Base-by-base conservation (phyloP, 371 early-diverging fungal genomes). In the Rhizomucor pusillus region DNA sequence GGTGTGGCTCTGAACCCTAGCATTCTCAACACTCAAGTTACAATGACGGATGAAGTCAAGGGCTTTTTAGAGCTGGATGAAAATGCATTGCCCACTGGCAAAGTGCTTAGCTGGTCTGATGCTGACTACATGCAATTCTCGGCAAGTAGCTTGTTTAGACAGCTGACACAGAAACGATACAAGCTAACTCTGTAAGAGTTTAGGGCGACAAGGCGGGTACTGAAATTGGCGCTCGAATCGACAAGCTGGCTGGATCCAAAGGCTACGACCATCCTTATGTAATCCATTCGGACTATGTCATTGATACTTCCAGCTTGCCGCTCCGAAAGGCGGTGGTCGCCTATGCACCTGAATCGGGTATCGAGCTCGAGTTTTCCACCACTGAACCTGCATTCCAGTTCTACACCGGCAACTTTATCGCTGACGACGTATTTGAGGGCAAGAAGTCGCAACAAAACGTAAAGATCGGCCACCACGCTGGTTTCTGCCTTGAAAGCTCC, bases 361-460 rank as follows among this genome's bases (percentile, higher is more conserved):
- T 89, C 51, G 65, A 67, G 3, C 52, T 91, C 59, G 62, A 71
- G 16, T 69, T 88, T 56, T 59, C 69, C 2, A 85, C 88, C 1
- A 80, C 81, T 19, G 85, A 85, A n/a, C 80, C 85, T 24, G 86
- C 87, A 0, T 86, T 91, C 69, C 89, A 89, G 64, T 66, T 91
- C 46, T 91, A 91, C 63, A 85, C 90, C 5, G 88, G 82, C 41
- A 87, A 88, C 49, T 87, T 67, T 57, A 64, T 87, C 34, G 47
- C 65, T 0, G 35, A 61, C 1, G 56, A 54, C 23, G 57, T 22
- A 3, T 57, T 76, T 43, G 63, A 66, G 18, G 73, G 78, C 54
- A 69, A 66, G 36, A 72, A 72, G n/a, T 54, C 72, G 34, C 77
- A 74, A 45, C 59, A 50, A 5, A 43, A 60, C 6, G 50, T 50